These are phyloP conservation scores for Sicyos baderoa DNA, from an alignment of 306 rosid genomes.

Conservation along the genomic window DNA sequence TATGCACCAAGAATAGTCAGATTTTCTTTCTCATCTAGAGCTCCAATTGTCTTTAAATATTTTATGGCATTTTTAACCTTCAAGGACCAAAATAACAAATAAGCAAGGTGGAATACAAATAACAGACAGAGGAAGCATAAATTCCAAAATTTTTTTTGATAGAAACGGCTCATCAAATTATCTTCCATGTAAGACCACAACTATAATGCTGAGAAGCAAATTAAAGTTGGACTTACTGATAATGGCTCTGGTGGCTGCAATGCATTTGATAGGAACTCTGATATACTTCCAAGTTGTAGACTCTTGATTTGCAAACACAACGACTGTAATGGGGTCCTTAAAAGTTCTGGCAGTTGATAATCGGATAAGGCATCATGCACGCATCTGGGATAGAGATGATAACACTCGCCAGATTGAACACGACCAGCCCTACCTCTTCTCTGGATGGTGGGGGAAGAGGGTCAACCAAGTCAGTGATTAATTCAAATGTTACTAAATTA, in stretches of 20 bases:
- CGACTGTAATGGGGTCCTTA: conserved; percentile 96
- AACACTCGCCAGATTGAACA: conserved; percentile 91
- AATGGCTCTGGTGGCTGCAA: conserved; percentile 87
- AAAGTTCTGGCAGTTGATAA: conserved; percentile 85
- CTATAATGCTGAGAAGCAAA: conserved; percentile 3
- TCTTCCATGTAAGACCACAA: conserved; percentile 18
- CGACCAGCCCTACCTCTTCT: conserved; percentile 99
- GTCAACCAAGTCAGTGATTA: background rate
- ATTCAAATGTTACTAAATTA: background rate
- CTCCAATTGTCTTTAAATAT: conserved; percentile 78
- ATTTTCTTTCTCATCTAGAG: conserved; percentile 76
- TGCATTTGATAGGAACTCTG: conserved; percentile 81
- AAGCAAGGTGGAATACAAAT: conserved; percentile 4
- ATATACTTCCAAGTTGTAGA: conserved; percentile 84
- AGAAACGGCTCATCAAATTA: background rate
- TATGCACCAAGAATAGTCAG: conserved; percentile 54
- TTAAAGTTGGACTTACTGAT: conserved; percentile 40
- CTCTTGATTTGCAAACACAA: conserved; percentile 92
- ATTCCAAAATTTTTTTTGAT: background rate
- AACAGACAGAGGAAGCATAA: background rate
- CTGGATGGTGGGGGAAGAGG: conserved; percentile 24
- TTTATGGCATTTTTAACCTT: conserved; percentile 95
- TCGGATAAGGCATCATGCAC: conserved; percentile 78
- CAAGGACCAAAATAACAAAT: conserved; percentile 14
- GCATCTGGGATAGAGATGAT: conserved; percentile 86